These are phyloP conservation scores for Nicotiana paniculata DNA, from an alignment of 257 asterid genomes.

Conservation along the genomic window DNA sequence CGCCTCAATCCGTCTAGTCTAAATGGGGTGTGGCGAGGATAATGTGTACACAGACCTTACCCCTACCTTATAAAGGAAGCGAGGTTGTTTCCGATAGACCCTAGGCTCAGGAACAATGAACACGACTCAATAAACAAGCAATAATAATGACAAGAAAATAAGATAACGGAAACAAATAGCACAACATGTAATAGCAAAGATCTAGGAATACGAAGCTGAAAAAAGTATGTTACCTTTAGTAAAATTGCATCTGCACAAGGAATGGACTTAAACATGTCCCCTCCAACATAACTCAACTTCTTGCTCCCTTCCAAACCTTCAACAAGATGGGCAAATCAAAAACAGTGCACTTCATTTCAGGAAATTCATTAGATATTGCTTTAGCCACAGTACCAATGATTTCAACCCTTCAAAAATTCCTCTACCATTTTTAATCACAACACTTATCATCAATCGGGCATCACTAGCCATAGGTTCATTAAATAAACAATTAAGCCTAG, in stretches of 20 bases:
- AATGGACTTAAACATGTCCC: not conserved
- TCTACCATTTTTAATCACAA: not conserved
- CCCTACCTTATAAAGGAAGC: too few relatives aligned
- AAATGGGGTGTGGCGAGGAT: too few relatives aligned
- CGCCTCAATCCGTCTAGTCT: not conserved
- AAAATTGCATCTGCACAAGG: slow-evolving; percentile 17
- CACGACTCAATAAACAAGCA: too few relatives aligned
- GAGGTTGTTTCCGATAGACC: too few relatives aligned
- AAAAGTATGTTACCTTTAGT: not conserved
- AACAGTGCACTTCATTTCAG: slow-evolving; percentile 5
- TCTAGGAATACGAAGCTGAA: too few relatives aligned
- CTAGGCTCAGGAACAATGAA: too few relatives aligned
- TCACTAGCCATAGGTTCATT: slow-evolving; percentile 15
- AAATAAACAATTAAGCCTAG: not conserved
- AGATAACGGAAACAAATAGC: too few relatives aligned
- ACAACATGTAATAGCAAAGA: too few relatives aligned
- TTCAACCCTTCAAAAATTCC: slow-evolving; percentile 12
- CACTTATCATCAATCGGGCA: not conserved
- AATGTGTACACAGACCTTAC: too few relatives aligned
- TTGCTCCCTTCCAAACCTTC: slow-evolving; percentile 1
- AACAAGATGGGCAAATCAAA: slow-evolving; percentile 18
- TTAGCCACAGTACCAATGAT: not conserved
- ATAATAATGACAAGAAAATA: too few relatives aligned
- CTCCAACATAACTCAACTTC: not conserved
- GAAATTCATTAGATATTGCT: slow-evolving; percentile 10